Conservation (phyloP, 2,329 filamentous ascomycete genomes). For the Hypoxylon rubiginosum region DNA sequence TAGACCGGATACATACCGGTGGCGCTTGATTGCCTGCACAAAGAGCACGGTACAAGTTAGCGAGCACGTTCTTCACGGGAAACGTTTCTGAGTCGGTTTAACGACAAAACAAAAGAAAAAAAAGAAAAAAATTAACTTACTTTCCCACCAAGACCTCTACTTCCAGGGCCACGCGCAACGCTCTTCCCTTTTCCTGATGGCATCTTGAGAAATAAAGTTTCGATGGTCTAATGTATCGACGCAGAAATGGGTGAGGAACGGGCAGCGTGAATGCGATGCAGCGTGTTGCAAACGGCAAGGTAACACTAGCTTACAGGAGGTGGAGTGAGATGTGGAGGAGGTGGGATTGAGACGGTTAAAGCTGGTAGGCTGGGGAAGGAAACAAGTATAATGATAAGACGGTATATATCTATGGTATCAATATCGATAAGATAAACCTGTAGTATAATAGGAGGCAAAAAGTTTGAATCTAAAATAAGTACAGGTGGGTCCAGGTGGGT, state of each 20-base stretch:
- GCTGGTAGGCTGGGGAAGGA: not conserved
- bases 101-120: not conserved
- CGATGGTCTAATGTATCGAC: not conserved
- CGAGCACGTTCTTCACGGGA: not conserved
- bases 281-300: constrained; percentile 2
- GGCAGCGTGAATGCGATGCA: not conserved
- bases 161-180: constrained; percentile 38
- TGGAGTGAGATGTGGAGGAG: not conserved
- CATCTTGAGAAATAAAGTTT: constrained; percentile 20
- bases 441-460: too few species aligned
- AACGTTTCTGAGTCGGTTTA: not conserved
- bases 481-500: too few species aligned
- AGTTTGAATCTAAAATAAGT: too few species aligned
- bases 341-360: not conserved
- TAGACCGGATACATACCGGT: constrained; percentile 40
- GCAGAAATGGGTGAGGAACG: not conserved
- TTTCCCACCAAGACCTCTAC: constrained; percentile 47
- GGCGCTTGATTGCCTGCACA: constrained; percentile 46
- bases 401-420: not conserved
- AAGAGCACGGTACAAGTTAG: constrained; percentile 21
- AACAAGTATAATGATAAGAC: not conserved
- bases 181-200: constrained; percentile 20
- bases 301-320: not conserved
- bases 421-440: not conserved
- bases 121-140: constrained; percentile 30